Base-by-base conservation (phyloP, 1,284 basidiomycete species). In the Porogramme epimiltina region DNA sequence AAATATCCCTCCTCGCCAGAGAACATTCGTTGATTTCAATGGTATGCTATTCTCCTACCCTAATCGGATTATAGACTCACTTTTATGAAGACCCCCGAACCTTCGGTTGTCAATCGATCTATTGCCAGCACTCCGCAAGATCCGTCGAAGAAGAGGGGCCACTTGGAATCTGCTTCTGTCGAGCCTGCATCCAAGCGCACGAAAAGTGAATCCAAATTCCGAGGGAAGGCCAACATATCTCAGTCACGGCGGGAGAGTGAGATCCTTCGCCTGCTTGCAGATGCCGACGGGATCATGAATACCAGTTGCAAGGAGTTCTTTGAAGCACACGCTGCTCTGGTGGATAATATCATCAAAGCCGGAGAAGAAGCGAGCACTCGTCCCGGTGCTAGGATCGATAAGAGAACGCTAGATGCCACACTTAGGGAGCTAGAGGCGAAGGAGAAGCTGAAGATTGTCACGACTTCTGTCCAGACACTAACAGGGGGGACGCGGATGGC, bases 171-270 rank as follows among this genome's bases (percentile, higher is more conserved):
- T 9, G 47, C 56, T 3, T 33, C 52, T 10, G 25, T 56, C 11
- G 53, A 54, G 20, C 61, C 61, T 3, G 38, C 45, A 9, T 39
- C 61, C 16, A 70, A 70, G 38, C 56, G 64, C 8, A 51, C 54
- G 13, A 70, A 63, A 51, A 47, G 56, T 1, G 47, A 52, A 2
- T 44, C 42, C 23, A 48, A 46, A 33, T 62, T 60, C n/a, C 72
- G 72, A 18, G 62, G 69, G 10, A 79, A 71, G 58, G 73, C 81
- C 41, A 92, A 91, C 58, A 80, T 92, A 15, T 87, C 89, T 13
- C 79, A 85, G 55, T 71, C 88, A 23, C 84, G 89, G 10, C 80
- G 90, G 23, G 87, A 91, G 69, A 90, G 87, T 56, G 90, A 92
- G 66, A 68, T 91, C 39, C 65, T 82, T 42, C 81, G 79, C 26